phyloP scores from a whole-genome alignment of 139 green algal species.

The Microglena sp. region DNA sequence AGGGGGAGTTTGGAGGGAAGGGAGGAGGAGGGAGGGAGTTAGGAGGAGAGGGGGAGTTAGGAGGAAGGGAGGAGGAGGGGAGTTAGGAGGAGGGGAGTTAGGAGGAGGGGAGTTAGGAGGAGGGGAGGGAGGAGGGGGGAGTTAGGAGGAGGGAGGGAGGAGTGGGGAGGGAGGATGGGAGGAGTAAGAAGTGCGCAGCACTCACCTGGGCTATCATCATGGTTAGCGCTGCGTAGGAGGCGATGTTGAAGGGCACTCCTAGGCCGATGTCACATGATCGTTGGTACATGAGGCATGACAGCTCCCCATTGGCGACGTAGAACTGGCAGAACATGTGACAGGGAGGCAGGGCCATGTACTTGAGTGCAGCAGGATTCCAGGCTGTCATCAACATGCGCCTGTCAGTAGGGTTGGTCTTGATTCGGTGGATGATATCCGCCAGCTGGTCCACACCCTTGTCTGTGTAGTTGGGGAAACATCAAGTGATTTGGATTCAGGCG shows the following conservation, averaged over 20 bases:
- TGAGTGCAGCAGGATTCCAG: constrained; percentile 92
- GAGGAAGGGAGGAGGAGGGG: too few species aligned
- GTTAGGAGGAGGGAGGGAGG: too few species aligned
- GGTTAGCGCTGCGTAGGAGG: constrained; percentile 91
- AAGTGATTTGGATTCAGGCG: too few species aligned
- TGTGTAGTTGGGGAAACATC: too few species aligned
- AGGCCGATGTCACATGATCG: constrained; percentile 94
- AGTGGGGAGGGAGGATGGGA: too few species aligned
- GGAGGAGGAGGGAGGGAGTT: too few species aligned
- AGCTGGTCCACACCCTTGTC: constrained; percentile 94
- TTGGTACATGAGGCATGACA: constrained; percentile 98
- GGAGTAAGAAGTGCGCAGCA: too few species aligned
- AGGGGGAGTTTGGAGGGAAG: too few species aligned
- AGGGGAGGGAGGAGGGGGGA: too few species aligned
- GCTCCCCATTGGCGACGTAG: constrained; percentile 92
- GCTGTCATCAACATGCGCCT: constrained; percentile 91
- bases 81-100: too few species aligned
- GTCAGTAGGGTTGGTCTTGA: constrained; percentile 83
- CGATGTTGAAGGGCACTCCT: constrained; percentile 99
- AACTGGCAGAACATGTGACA: constrained; percentile 99
- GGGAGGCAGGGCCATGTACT: constrained; percentile 93
- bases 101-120: too few species aligned
- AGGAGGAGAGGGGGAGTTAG: too few species aligned
- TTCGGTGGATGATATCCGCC: constrained; percentile 80
- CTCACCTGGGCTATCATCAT: constrained; percentile 82